A percentile compares a stretch with the other conserved stretches of the same genome.
These are phyloP conservation scores for Fonsecaea multimorphosa DNA, from an alignment of 2,329 filamentous ascomycete genomes.

Conservation along the genomic window DNA sequence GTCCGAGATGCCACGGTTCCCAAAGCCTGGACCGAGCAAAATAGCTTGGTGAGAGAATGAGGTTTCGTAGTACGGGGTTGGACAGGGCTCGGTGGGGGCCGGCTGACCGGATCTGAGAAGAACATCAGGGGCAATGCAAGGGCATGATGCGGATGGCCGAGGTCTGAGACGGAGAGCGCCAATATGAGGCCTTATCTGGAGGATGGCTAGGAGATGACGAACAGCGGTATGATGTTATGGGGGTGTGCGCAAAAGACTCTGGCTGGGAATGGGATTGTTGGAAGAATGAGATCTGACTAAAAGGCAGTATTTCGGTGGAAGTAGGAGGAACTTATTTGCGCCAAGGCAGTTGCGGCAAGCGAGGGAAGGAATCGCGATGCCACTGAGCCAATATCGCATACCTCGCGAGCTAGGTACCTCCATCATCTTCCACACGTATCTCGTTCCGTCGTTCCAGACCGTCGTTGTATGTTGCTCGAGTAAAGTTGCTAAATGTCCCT, in stretches of 20 bases:
- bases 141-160: background rate
- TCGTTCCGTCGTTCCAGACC: background rate
- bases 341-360: constrained; percentile 3
- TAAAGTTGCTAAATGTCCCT: background rate
- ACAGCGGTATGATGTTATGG: background rate
- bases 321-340: background rate
- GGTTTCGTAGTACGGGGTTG: background rate
- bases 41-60: background rate
- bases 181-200: constrained; percentile 12
- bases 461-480: background rate
- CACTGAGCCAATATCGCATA: constrained; percentile 1
- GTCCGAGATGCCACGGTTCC: background rate
- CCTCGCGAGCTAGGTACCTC: too few relatives aligned
- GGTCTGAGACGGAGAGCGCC: constrained; percentile 1
- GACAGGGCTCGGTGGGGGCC: constrained; percentile 21
- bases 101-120: constrained; percentile 12
- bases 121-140: background rate
- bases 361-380: background rate
- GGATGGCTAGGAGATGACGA: background rate
- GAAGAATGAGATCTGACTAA: constrained; percentile 1
- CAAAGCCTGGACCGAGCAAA: background rate
- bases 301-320: background rate
- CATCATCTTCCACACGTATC: background rate
- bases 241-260: background rate
- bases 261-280: background rate